Conservation (phyloP, 192 early-diverging fungal genomes). For the Podila verticillata region DNA sequence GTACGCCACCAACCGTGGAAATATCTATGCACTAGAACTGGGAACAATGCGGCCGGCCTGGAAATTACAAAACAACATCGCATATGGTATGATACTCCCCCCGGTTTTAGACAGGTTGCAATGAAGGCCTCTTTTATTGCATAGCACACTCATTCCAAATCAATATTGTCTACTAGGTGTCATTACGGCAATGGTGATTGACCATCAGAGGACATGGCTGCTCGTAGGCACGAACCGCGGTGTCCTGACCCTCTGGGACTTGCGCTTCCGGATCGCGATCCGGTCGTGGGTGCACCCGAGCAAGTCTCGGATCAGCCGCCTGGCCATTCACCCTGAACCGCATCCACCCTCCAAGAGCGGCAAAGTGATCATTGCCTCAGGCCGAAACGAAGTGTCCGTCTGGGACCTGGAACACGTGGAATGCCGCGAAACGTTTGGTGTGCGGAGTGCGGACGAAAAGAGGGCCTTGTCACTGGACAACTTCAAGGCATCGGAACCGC, state of each 20-base stretch:
- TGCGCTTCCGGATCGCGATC: conserved; percentile 77
- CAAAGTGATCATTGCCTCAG: conserved; percentile 72
- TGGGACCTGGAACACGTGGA: conserved; percentile 82
- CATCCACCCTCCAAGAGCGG: conserved; percentile 41
- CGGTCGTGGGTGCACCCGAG: conserved; percentile 82
- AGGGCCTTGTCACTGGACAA: conserved; percentile 51
- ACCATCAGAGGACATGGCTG: conserved; percentile 71
- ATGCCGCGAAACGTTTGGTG: conserved; percentile 80
- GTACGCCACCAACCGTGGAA: conserved; percentile 77
- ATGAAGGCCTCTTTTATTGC: background rate
- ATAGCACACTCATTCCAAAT: background rate
- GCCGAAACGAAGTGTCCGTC: conserved; percentile 78
- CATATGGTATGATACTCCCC: conserved; percentile 64
- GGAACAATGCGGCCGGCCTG: conserved; percentile 75
- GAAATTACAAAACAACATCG: conserved; percentile 64
- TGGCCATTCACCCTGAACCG: conserved; percentile 60
- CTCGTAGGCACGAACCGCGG: conserved; percentile 81
- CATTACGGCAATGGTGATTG: conserved; percentile 73
- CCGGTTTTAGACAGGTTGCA: too few species aligned
- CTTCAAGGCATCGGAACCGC: conserved; percentile 61
- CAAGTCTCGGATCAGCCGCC: conserved; percentile 64
- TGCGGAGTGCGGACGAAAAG: conserved; percentile 61
- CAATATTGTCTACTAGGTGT: conserved; percentile 53
- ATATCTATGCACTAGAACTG: conserved; percentile 76
- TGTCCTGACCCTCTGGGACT: conserved; percentile 79